Base-by-base conservation (phyloP, 805 yeast species). In the Monosporozyma unispora region DNA sequence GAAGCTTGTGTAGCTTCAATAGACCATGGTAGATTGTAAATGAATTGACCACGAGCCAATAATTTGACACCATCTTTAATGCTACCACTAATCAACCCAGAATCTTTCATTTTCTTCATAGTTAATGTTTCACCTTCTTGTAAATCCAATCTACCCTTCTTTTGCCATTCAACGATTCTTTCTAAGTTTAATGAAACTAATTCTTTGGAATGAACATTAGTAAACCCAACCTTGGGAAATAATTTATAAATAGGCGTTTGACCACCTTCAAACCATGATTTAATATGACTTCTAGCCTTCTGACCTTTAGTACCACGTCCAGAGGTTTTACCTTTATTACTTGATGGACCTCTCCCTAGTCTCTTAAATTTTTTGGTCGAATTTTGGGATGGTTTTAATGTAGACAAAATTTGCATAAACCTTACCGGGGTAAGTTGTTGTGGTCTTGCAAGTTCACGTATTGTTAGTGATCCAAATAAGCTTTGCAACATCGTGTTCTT, bases 231-330 rank as follows among this genome's bases (percentile, higher is more conserved):
- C 64, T 91, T 91, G 57, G 97, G 96, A 69, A 87, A 81, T 57
- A 85, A 71, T 68, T 85, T 78, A 67, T 81, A 80, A 63, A 84
- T 80, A 23, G 97, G 98, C 1, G 98, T 93, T 67, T 93, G 99
- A 66, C 99, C 98, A 80, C 99, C 99, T 74, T 93, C 99, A 65
- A 91, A 88, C 91, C 95, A 87, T 51, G 84, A 79, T 50, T 89
- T 91, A 28, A 91, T 91, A 40, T 82, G 79, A 37, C 91, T 86
- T 70, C 98, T 80, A 10, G 98, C 96, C 71, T 91, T 91, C 67
- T 91, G 98, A 80, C 99, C 99, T 72, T 93, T 93, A 62, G 87
- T 96, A 75, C 99, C 99, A 67, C 98, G 78, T 45, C 96, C 96
- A 6, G 97, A 81, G 3, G 98, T 93, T 69, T 91, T 90, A 72